Percentiles rank a stretch among this genome's conserved stretches.
These are phyloP conservation scores for Aurantiochytrium sp. DNA, from an alignment of 108 stramenopile species.

Conservation along the genomic window DNA sequence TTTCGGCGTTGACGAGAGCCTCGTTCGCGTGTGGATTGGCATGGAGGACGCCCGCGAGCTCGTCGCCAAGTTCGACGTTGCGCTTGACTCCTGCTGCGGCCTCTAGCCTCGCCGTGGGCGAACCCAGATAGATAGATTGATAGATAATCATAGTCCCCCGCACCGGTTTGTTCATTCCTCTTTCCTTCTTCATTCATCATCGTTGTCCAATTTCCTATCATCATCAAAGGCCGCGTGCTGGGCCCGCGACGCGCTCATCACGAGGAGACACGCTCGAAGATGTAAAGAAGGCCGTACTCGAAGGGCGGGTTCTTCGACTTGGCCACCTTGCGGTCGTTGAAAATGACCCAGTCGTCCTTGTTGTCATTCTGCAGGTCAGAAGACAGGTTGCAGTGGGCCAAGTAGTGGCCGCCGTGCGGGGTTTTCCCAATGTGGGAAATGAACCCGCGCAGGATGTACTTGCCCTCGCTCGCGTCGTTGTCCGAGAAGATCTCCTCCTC, in stretches of 20 bases:
- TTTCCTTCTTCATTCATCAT: too few relatives aligned
- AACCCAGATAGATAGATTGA: too few relatives aligned
- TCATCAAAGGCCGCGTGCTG: too few relatives aligned
- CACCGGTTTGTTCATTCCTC: too few relatives aligned
- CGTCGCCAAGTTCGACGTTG: not conserved
- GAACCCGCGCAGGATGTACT: constrained; percentile 82
- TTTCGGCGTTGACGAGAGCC: constrained; percentile 9
- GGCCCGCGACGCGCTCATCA: too few relatives aligned
- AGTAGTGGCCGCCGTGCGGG: constrained; percentile 94
- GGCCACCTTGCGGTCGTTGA: constrained; percentile 96
- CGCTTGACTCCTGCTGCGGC: constrained; percentile 1
- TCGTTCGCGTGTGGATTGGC: constrained; percentile 35
- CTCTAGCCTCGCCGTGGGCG: too few relatives aligned
- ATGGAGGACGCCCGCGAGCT: constrained; percentile 20
- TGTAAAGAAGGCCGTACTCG: constrained; percentile 80
- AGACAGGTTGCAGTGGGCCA: constrained; percentile 82
- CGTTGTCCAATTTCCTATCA: too few relatives aligned
- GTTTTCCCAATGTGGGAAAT: constrained; percentile 96
- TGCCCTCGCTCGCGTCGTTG: constrained; percentile 68
- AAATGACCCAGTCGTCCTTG: constrained; percentile 90
- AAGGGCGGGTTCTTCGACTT: constrained; percentile 75
- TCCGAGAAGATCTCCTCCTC: not conserved
- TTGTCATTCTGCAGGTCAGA: not conserved
- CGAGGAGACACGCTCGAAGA: constrained; percentile 62
- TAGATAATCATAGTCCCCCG: too few relatives aligned